These are phyloP conservation scores for Colletotrichum cereale DNA, from an alignment of 2,329 filamentous ascomycete species.

Conservation along the genomic window DNA sequence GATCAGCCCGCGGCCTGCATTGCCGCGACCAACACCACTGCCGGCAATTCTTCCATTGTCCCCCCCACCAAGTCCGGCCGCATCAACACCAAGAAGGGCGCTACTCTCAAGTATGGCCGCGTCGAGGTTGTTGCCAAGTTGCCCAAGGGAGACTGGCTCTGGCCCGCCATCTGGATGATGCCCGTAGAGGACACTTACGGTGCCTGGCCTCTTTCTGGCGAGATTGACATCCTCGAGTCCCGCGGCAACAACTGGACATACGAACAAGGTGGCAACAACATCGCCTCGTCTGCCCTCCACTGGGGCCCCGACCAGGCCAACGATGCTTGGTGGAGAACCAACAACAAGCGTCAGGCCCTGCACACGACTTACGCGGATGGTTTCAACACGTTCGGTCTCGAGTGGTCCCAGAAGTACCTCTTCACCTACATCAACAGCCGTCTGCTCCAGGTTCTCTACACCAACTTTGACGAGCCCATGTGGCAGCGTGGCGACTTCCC, in stretches of 20 bases:
- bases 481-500: constrained; percentile 79
- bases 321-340: constrained; percentile 87
- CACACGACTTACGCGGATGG: constrained; percentile 78
- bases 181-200: constrained; percentile 80
- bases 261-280: constrained; percentile 82
- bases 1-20: constrained; percentile 69
- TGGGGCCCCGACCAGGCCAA: constrained; percentile 81
- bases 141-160: constrained; percentile 85
- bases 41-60: constrained; percentile 78
- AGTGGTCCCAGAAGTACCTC: constrained; percentile 90
- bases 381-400: constrained; percentile 84
- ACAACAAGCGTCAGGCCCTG: constrained; percentile 79
- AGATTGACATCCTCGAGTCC: constrained; percentile 86
- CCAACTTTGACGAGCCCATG: constrained; percentile 76
- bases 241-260: constrained; percentile 88
- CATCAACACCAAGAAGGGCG: constrained; percentile 79
- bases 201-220: constrained; percentile 81
- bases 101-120: constrained; percentile 82
- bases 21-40: constrained; percentile 77
- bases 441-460: constrained; percentile 84
- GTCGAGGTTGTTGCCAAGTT: constrained; percentile 84
- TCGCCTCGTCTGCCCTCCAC: constrained; percentile 82
- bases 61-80: constrained; percentile 83
- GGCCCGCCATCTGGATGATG: constrained; percentile 94
- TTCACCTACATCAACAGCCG: constrained; percentile 89